A percentile compares a stretch with the other conserved stretches of the same genome.
Evolutionary conservation across 2,329 filamentous ascomycete species (phyloP).

Genomic region (Trichoderma hamatum): DNA sequence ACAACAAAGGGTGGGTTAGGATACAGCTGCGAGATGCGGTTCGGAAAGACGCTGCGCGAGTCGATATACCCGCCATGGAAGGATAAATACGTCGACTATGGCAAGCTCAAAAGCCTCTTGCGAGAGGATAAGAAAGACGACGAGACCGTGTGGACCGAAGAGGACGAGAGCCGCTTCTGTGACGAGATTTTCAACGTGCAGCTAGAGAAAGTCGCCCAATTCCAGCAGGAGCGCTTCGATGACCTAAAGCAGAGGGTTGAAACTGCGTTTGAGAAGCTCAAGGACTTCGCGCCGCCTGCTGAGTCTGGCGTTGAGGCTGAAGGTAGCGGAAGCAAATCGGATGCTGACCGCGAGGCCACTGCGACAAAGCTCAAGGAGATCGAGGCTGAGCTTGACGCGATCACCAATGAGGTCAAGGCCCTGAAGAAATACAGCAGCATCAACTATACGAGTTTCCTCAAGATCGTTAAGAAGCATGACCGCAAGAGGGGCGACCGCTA

Average conservation of each 20-base stretch:
- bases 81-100: conserved; percentile 93
- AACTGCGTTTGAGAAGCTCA: conserved; percentile 68
- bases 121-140: conserved; percentile 70
- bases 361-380: conserved; percentile 67
- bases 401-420: conserved; percentile 89
- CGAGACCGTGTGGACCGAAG: conserved; percentile 81
- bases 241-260: conserved; percentile 58
- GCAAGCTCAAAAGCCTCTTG: conserved; percentile 86
- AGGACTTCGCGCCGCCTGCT: conserved; percentile 68
- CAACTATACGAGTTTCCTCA: conserved; percentile 97
- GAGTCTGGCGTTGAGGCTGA: conserved; percentile 42
- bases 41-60: conserved; percentile 83
- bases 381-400: conserved; percentile 77
- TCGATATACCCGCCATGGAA: conserved; percentile 87
- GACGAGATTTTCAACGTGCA: conserved; percentile 94
- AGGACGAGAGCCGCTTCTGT: conserved; percentile 91
- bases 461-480: conserved; percentile 99
- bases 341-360: conserved; percentile 53
- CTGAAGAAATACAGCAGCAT: conserved; percentile 93
- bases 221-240: conserved; percentile 79
- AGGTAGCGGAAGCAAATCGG: conserved; percentile 32
- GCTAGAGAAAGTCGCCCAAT: conserved; percentile 89
- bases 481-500: conserved; percentile 85
- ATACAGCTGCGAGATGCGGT: conserved; percentile 69
- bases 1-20: not conserved